Base-by-base conservation (phyloP, 441 rosid genomes). In the Erodium texanum region DNA sequence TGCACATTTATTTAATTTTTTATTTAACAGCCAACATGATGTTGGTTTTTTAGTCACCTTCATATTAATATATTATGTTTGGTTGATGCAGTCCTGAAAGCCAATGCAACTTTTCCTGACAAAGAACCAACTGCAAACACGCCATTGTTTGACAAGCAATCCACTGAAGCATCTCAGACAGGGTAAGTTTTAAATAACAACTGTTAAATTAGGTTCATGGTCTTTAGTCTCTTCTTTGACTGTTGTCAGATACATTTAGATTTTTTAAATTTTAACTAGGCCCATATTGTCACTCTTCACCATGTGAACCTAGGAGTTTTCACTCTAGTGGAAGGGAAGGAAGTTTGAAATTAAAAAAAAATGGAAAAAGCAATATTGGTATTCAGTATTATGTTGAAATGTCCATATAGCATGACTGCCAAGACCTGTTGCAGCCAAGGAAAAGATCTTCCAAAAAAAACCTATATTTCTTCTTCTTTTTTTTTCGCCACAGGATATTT, bases 1-100 rank as follows among this genome's bases (percentile, higher is more conserved):
- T 54, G 61, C 12, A 64, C 5, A 20, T 1, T 50, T 29, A 14
- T 36, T 64, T 9, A 22, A 15, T 34, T 34, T 5, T 24, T 24
- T 29, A 52, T n/a, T 10, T 45, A 27, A 34, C 24, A 19, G 38
- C 16, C 16, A 34, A 12, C 18, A 36, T 56, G 34, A 24, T 22
- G 3, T 65, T 36, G 7, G 7, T 36, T 67, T 38, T 9, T 75
- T 50, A 43, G 38, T 3, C 14, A 16, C 19, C 23, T 67, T 43
- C 15, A 29, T 67, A 12, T 67, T 43, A 9, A 29, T 67, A 12
- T 64, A 65, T 41, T 64, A 12, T 34, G 41, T 61, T 15, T n/a
- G 69, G 65, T 18, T 16, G 24, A 43, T 86, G 78, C 93, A 93
- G 99, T 93, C 78, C 71, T 93, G 76, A 91, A 93, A 81, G 83